These are phyloP conservation scores for Setaria italica DNA, from an alignment of 202 grass and related monocot genomes.

Conservation along the genomic window DNA sequence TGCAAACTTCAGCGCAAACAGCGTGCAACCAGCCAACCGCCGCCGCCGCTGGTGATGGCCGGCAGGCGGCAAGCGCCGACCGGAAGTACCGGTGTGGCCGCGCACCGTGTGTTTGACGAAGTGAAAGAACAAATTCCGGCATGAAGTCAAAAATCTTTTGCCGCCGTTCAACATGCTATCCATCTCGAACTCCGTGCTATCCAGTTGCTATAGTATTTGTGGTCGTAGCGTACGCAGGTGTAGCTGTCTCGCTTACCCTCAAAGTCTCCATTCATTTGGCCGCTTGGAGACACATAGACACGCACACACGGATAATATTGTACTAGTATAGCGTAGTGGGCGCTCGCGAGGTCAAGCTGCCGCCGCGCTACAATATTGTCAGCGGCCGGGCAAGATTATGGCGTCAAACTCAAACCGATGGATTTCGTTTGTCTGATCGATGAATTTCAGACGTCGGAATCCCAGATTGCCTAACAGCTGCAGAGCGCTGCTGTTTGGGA, in stretches of 20 bases:
- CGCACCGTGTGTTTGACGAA: no score
- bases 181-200: not conserved
- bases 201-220: not conserved
- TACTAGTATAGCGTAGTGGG: no score
- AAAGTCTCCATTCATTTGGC: not conserved
- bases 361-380: not conserved
- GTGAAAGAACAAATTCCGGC: no score
- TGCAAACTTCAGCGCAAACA: no score
- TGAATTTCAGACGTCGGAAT: not conserved
- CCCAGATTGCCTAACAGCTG: not conserved
- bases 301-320: not conserved
- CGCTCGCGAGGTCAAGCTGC: no score
- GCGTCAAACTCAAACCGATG: not conserved
- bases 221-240: not conserved
- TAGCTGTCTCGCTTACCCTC: not conserved
- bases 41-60: no score
- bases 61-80: no score
- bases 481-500: not conserved
- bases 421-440: not conserved
- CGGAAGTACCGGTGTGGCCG: no score
- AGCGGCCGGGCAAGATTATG: not conserved
- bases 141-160: no score
- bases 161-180: no score
- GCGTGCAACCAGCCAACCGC: no score
- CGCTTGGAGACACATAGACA: no score